Evolutionary conservation across 2,329 filamentous ascomycete genomes (phyloP).

Genomic region (Fusarium austroafricanum): DNA sequence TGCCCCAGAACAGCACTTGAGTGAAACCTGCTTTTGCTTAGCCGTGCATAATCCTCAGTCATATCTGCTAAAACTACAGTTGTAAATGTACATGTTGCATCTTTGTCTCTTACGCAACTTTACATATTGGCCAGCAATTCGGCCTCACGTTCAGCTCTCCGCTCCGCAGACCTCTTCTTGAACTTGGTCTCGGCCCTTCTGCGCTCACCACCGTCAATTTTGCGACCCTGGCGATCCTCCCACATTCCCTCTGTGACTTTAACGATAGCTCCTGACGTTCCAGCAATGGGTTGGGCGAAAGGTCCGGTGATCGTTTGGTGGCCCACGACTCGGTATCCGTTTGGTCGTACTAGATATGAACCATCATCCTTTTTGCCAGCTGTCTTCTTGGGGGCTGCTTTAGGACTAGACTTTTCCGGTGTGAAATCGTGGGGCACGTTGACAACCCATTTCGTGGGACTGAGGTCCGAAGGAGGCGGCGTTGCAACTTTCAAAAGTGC

Average conservation of each 20-base stretch:
- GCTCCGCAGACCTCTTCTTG: slow-evolving; percentile 84
- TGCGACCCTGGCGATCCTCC: slow-evolving; percentile 87
- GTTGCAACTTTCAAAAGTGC: slow-evolving; percentile 64
- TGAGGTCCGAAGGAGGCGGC: slow-evolving; percentile 50
- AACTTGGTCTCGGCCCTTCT: slow-evolving; percentile 86
- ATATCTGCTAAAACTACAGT: slow-evolving; percentile 47
- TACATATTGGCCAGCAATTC: slow-evolving; percentile 52
- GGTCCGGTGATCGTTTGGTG: slow-evolving; percentile 79
- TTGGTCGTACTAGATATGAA: slow-evolving; percentile 47
- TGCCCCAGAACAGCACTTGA: not conserved
- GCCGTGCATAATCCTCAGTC: slow-evolving; percentile 28
- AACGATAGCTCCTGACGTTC: slow-evolving; percentile 72
- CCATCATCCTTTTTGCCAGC: not conserved
- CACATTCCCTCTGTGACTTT: slow-evolving; percentile 87
- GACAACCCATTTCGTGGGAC: slow-evolving; percentile 64
- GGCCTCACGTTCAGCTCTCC: slow-evolving; percentile 72
- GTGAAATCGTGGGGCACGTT: slow-evolving; percentile 62
- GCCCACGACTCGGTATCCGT: slow-evolving; percentile 72
- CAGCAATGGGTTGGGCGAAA: slow-evolving; percentile 76
- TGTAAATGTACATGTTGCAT: slow-evolving; percentile 46
- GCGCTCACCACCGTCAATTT: slow-evolving; percentile 97
- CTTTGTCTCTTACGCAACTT: slow-evolving; percentile 29
- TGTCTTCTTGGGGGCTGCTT: not conserved
- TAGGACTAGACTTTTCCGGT: slow-evolving; percentile 48
- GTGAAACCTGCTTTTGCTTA: slow-evolving; percentile 31